Conservation (phyloP, 257 asterid species). For the Coffea eugenioides region DNA sequence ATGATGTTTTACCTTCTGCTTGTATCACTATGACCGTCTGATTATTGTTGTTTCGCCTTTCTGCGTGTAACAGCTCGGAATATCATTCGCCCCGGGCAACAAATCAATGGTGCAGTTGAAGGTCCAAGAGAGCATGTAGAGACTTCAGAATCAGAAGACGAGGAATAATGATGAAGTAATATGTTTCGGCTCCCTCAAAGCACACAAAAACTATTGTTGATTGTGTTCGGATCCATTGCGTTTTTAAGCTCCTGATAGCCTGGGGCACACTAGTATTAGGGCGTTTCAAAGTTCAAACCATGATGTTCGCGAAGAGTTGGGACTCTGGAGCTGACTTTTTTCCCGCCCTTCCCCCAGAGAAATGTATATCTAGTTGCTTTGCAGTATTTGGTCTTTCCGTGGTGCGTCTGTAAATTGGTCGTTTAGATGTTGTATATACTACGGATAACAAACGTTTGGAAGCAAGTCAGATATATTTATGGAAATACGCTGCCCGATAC, state of each 20-base stretch:
- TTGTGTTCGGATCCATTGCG: background rate
- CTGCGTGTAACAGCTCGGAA: conserved; percentile 34
- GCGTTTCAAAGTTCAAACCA: background rate
- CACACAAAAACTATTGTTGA: background rate
- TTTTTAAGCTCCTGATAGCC: conserved; percentile 3
- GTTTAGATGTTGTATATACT: background rate
- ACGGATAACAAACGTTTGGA: background rate
- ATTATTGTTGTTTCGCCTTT: background rate
- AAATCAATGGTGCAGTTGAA: conserved; percentile 39
- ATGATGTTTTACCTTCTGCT: background rate
- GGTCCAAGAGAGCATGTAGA: conserved; percentile 32
- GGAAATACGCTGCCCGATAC: background rate
- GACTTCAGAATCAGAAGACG: conserved; percentile 59
- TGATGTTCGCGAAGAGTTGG: background rate
- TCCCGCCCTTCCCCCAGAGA: no score
- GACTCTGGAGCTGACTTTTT: background rate
- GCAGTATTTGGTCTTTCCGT: background rate
- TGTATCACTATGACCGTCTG: background rate
- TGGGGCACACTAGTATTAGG: background rate
- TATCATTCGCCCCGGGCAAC: conserved; percentile 48
- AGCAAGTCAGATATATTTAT: background rate
- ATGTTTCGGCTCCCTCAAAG: no score
- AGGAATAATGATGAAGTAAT: conserved; percentile 15
- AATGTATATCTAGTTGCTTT: background rate
- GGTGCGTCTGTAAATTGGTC: background rate